Conservation (phyloP, 2,329 filamentous ascomycete genomes). For the Aspergillus japonicus region DNA sequence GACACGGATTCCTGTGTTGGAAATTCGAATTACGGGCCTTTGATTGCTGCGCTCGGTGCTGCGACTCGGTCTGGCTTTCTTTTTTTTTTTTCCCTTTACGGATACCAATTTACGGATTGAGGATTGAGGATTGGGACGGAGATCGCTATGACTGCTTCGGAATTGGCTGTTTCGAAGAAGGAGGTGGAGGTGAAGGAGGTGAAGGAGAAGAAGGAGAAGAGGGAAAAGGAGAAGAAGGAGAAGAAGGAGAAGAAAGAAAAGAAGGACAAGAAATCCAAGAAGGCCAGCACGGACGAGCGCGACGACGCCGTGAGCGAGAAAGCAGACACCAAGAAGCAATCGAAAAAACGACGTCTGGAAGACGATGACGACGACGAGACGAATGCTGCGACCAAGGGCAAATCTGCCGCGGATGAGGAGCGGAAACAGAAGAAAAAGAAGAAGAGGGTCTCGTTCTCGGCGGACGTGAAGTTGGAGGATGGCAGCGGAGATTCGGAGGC, state of each 20-base stretch:
- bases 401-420: not conserved
- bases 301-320: not conserved
- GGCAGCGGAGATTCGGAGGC: constrained; percentile 45
- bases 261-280: constrained; percentile 6
- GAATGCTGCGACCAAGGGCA: constrained; percentile 4
- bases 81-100: too few species aligned
- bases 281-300: constrained; percentile 7
- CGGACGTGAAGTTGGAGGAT: constrained; percentile 61
- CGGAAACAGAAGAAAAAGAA: constrained; percentile 22
- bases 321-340: constrained; percentile 23
- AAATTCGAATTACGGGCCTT: too few species aligned
- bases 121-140: not conserved
- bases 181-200: not conserved
- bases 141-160: not conserved
- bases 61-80: too few species aligned
- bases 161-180: not conserved
- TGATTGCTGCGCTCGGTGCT: too few species aligned
- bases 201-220: not conserved
- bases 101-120: too few species aligned
- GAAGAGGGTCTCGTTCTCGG: constrained; percentile 65
- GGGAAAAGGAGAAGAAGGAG: constrained; percentile 4
- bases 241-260: constrained; percentile 11
- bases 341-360: constrained; percentile 21
- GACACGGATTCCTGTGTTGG: too few species aligned
- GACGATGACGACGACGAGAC: constrained; percentile 11